phyloP scores from a whole-genome alignment of 2,329 filamentous ascomycete species.

The Rhynchosporium secalis region DNA sequence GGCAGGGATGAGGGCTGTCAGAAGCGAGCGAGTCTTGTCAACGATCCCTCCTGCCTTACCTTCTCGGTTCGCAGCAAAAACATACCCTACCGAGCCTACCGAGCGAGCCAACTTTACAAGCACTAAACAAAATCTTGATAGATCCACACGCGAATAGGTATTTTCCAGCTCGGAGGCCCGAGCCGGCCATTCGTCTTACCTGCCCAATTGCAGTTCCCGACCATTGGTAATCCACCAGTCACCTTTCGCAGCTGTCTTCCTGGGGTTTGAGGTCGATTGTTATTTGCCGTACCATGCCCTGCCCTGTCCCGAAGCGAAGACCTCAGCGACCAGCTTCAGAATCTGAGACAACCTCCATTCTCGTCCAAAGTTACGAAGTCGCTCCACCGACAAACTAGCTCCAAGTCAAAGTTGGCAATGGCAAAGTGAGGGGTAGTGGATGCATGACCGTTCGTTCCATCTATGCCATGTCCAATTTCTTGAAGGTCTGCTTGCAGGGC shows the following conservation, averaged over 20 bases:
- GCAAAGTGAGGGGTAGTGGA: constrained; percentile 15
- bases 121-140: background rate
- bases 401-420: constrained; percentile 1
- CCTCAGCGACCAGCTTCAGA: background rate
- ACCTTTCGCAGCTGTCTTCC: constrained; percentile 2
- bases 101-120: background rate
- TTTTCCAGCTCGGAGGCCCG: constrained; percentile 10
- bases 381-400: constrained; percentile 10
- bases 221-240: constrained; percentile 1
- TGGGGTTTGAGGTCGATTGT: constrained; percentile 2
- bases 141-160: background rate
- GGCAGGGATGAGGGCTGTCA: constrained; percentile 7
- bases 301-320: no score
- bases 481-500: constrained; percentile 7
- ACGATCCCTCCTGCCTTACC: background rate
- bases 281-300: no score
- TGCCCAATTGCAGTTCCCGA: constrained; percentile 1
- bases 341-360: constrained; percentile 5
- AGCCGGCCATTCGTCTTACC: constrained; percentile 3
- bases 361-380: constrained; percentile 4
- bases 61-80: background rate
- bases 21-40: background rate
- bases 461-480: constrained; percentile 17
- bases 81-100: background rate
- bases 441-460: constrained; percentile 13